Conservation (phyloP, 2,329 filamentous ascomycete genomes). For the Stachybotrys echinatus region DNA sequence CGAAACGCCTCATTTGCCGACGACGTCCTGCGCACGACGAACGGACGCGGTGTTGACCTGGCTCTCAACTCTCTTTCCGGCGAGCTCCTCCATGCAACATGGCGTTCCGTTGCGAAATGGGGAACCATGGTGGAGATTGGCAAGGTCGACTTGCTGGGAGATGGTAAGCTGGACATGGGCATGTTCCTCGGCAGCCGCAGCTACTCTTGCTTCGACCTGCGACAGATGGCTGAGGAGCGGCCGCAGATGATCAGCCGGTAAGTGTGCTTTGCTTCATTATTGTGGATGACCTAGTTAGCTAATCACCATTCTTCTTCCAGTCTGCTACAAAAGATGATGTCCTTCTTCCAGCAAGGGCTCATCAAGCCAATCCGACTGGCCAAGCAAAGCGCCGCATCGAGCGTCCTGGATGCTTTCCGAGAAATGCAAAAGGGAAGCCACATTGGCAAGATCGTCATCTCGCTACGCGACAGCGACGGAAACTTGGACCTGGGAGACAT, state of each 20-base stretch:
- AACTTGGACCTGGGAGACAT: background rate
- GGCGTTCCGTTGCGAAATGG: constrained; percentile 26
- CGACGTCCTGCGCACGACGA: constrained; percentile 15
- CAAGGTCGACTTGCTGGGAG: constrained; percentile 25
- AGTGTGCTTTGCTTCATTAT: background rate
- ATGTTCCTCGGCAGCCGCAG: constrained; percentile 29
- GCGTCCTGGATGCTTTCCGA: background rate
- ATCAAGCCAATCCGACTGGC: background rate
- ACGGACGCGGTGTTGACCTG: constrained; percentile 21
- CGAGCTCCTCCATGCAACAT: constrained; percentile 22
- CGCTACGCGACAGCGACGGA: background rate
- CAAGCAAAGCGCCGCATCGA: background rate
- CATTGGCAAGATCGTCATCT: background rate
- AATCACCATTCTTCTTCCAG: background rate
- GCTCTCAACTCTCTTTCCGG: constrained; percentile 24
- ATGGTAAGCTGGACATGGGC: constrained; percentile 35
- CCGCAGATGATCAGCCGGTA: background rate
- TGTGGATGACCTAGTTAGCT: background rate
- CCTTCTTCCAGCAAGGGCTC: background rate
- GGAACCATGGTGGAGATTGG: constrained; percentile 31
- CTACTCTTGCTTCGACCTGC: constrained; percentile 7
- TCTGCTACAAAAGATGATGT: background rate
- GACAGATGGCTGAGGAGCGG: background rate
- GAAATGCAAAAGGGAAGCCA: background rate
- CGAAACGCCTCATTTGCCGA: constrained; percentile 17